phyloP scores from a whole-genome alignment of 2,329 filamentous ascomycete genomes.

The Alternaria sp. region DNA sequence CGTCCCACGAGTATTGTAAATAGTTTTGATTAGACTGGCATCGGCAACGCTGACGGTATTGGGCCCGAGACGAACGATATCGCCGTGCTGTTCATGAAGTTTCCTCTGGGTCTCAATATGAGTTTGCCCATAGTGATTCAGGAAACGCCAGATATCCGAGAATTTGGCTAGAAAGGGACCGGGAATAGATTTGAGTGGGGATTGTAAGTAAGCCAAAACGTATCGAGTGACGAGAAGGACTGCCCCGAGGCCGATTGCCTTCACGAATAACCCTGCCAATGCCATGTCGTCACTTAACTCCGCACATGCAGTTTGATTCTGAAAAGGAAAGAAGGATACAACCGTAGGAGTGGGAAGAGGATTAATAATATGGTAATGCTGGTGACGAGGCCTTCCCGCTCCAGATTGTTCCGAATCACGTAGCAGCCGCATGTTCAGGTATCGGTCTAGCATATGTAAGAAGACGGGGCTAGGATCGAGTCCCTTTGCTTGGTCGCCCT shows the following conservation, averaged over 20 bases:
- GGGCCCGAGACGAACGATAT: constrained; percentile 38
- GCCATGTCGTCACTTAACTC: constrained; percentile 17
- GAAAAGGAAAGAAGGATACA: background rate
- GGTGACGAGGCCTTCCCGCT: background rate
- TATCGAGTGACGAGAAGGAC: constrained; percentile 25
- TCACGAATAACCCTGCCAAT: constrained; percentile 19
- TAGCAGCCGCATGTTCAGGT: background rate
- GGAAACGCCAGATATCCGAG: constrained; percentile 40
- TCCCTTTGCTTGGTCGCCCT: background rate
- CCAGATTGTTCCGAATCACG: background rate
- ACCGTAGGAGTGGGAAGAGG: background rate
- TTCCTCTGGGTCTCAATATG: constrained; percentile 38
- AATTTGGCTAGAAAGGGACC: constrained; percentile 44
- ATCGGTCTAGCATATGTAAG: background rate
- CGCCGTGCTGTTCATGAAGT: constrained; percentile 39
- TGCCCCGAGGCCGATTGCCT: constrained; percentile 17
- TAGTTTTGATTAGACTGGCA: constrained; percentile 37
- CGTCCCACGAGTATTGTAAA: constrained; percentile 42
- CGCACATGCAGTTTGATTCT: background rate
- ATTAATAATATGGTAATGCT: background rate
- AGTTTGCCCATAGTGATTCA: constrained; percentile 35
- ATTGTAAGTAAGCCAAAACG: constrained; percentile 32
- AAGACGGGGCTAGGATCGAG: background rate
- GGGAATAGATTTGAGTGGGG: constrained; percentile 39
- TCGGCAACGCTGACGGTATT: constrained; percentile 40